Base-by-base conservation (phyloP, 1,284 basidiomycete species). In the Ustilago bromivora region DNA sequence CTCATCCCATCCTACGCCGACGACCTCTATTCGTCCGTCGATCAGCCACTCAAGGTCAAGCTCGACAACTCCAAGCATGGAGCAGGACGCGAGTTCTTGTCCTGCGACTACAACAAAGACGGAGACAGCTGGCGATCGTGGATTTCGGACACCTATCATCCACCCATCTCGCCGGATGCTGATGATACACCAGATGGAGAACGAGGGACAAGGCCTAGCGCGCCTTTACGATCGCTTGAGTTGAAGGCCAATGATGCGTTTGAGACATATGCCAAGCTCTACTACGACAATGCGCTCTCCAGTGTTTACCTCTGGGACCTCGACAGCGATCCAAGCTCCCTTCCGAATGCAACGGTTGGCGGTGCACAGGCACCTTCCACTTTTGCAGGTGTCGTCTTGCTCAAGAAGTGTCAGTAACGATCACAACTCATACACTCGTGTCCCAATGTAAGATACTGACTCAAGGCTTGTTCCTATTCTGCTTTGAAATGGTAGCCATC, bases 241-340 rank as follows among this genome's bases (percentile, higher is more conserved):
- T 91, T 96, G 69, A 89, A 92, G 28, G 93, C 96, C 47, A 99
- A 99, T 84, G 93, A 95, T 77, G 96, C 95, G 1, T 99, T 99
- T 83, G 95, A 98, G 85, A 95, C 95, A 2, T 99, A 99, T 86
- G 91, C 96, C 53, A 95, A 98, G 87, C 91, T 98, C 94, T 99
- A 99, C 89, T 98, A 91, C 87, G 96, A 98, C 87, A 95, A 96
- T 6, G 97, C 97, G 5, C 92, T 94, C 1, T 97, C 95, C n/a
- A 95, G 93, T 19, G 96, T 97, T 17, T 99, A 97, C 87, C 91
- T 99, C 12, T 99, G 97, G 97, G 97, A 99, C 85, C 89, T 96
- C 23, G 96, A 98, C 66, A 95, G 97, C 35, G 79, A 78, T n/a
- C 61, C 75, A 19, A 76, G 72, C 61, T 62, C 69, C 40, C 57